Base-by-base conservation (phyloP, 2,329 filamentous ascomycete species). In the Ophiosphaerella herpotricha region DNA sequence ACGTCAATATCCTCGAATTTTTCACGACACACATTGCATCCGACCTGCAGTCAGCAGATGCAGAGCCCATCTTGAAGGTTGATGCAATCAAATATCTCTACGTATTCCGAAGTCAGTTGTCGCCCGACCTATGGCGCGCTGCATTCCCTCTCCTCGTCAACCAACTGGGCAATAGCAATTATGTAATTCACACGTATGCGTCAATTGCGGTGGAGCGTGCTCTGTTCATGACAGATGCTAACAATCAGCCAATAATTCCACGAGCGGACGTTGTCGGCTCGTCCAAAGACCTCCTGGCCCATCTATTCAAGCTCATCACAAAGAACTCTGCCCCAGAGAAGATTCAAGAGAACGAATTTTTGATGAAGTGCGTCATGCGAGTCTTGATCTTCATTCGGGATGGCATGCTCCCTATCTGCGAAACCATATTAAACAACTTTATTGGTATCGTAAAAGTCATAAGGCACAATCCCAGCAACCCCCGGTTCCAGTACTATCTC, bases 61-160 rank as follows among this genome's bases (percentile, higher is more conserved):
- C 88, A 1, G 84, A 96, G 63, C 88, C 91, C 7, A 92, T 99
- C 52, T 82, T 96, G 62, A 96, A 96, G 78, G 93, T 99, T 13
- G 94, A 97, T 73, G 93, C 93, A 14, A 96, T 99, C 80, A 99
- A 97, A 74, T 99, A 92, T 71, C 83, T 99, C 34, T 96, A 99
- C 79, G 90, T 89, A 38, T 99, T 99, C 85, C 88, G 94, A 65
- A 96, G 91, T 71, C 91, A 97, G 68, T 82, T 99, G 54, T 93
- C 91, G 14, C 90, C 90, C 71, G 87, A 92, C 31, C 90, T 97
- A 72, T 97, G 94, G 91, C 88, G 89, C 64, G 85, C 87, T 49
- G 92, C 92, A 1, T 90, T 99, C 68, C 88, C 90, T 11, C 86
- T 96, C 14, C 81, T 99, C 36, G 91, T 97, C 45, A 90, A 94